These are phyloP conservation scores for Pseudomicrostroma phylloplanum DNA, from an alignment of 1,284 basidiomycete species.

Conservation along the genomic window DNA sequence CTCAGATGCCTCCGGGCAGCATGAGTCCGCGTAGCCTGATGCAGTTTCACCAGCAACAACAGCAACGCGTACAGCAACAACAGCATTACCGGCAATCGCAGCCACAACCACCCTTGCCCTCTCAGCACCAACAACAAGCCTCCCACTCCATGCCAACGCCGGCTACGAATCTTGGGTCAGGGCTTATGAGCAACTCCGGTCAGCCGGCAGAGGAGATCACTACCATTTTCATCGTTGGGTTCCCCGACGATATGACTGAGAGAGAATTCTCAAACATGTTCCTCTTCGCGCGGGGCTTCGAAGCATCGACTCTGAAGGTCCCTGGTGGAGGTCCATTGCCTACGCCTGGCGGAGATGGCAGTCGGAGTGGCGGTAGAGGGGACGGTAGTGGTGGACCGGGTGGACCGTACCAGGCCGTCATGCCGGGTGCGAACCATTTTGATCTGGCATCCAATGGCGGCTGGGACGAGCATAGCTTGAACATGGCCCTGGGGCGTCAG, in stretches of 20 bases:
- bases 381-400: slow-evolving; percentile 8
- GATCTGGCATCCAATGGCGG: slow-evolving; percentile 15
- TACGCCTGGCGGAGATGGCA: background rate
- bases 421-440: slow-evolving; percentile 22
- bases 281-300: slow-evolving; percentile 88
- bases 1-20: slow-evolving; percentile 18
- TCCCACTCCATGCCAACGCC: background rate
- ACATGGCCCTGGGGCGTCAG: slow-evolving; percentile 28
- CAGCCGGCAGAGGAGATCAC: slow-evolving; percentile 71
- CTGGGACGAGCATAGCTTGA: slow-evolving; percentile 21
- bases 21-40: slow-evolving; percentile 40
- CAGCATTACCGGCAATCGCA: background rate
- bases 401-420: slow-evolving; percentile 38
- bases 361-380: slow-evolving; percentile 5
- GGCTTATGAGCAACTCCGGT: slow-evolving; percentile 5
- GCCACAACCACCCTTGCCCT: background rate
- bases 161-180: background rate
- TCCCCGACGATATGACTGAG: slow-evolving; percentile 98
- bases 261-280: slow-evolving; percentile 99
- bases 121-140: slow-evolving; percentile 7
- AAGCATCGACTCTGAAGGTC: slow-evolving; percentile 94
- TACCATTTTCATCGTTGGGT: slow-evolving; percentile 96
- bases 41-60: slow-evolving; percentile 38
- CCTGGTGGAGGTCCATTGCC: slow-evolving; percentile 69
- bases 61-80: slow-evolving; percentile 21